These are phyloP conservation scores for Kwoniella bestiolae DNA, from an alignment of 768 basidiomycete species.

Conservation along the genomic window DNA sequence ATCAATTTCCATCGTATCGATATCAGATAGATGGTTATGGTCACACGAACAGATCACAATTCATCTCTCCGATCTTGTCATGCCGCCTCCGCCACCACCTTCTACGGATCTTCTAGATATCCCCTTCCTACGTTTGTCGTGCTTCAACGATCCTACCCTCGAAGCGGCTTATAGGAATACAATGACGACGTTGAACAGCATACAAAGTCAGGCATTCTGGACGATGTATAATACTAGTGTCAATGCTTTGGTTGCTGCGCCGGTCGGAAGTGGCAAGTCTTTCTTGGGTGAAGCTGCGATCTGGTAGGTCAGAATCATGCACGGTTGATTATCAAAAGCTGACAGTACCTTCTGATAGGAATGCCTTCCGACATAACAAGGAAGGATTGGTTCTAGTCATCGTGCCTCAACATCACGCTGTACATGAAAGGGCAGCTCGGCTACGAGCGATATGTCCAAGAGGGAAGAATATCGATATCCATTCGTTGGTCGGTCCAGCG, in stretches of 20 bases:
- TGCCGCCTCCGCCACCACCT: conserved; percentile 69
- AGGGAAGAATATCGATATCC: conserved; percentile 58
- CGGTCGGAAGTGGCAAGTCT: conserved; percentile 80
- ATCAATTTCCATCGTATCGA: conserved; percentile 72
- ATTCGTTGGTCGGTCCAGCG: conserved; percentile 43
- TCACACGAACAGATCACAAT: conserved; percentile 76
- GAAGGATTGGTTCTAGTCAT: conserved; percentile 70
- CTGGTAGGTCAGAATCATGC: conserved; percentile 63
- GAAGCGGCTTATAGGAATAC: conserved; percentile 62
- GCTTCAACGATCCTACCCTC: conserved; percentile 62
- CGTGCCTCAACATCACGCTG: conserved; percentile 66
- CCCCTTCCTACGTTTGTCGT: conserved; percentile 70
- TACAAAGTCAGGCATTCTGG: conserved; percentile 92
- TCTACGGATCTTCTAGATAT: conserved; percentile 72
- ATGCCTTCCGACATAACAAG: conserved; percentile 61
- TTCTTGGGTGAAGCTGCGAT: conserved; percentile 69
- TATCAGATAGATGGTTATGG: conserved; percentile 92
- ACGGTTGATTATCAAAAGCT: neutral
- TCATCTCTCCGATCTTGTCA: conserved; percentile 69
- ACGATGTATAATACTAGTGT: conserved; percentile 68
- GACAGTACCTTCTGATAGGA: conserved; percentile 61
- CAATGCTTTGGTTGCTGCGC: conserved; percentile 76
- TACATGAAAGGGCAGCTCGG: conserved; percentile 62
- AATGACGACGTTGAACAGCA: conserved; percentile 71
- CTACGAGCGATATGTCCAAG: conserved; percentile 36